A percentile compares a stretch with the other conserved stretches of the same genome.
phyloP scores from a whole-genome alignment of 805 yeast genomes.

The Grigorovia humatica region DNA sequence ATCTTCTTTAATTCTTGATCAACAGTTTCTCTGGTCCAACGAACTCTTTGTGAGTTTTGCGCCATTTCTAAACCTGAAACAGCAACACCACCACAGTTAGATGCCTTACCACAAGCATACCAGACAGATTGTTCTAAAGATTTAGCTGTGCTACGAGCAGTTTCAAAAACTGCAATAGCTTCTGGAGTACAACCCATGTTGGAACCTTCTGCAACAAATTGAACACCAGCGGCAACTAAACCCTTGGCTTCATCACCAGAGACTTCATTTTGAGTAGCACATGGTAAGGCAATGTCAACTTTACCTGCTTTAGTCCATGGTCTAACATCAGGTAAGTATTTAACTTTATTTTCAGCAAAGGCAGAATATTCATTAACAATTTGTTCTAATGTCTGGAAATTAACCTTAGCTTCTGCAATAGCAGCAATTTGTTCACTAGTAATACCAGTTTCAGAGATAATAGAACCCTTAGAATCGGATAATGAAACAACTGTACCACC shows the following conservation, averaged over 20 bases:
- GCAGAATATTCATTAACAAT: slow-evolving; percentile 48
- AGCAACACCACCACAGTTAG: slow-evolving; percentile 99
- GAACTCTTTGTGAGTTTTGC: slow-evolving; percentile 90
- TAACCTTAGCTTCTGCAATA: slow-evolving; percentile 68
- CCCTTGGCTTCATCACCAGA: slow-evolving; percentile 95
- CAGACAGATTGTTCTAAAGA: slow-evolving; percentile 51
- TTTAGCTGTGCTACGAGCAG: slow-evolving; percentile 44
- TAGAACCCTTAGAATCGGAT: slow-evolving; percentile 91
- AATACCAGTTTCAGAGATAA: slow-evolving; percentile 71
- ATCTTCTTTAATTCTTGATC: slow-evolving; percentile 83
- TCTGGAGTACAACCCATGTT: slow-evolving; percentile 99
- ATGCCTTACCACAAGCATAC: slow-evolving; percentile 99
- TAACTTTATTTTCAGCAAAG: slow-evolving; percentile 49
- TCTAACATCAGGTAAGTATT: slow-evolving; percentile 86
- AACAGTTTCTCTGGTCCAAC: slow-evolving; percentile 89
- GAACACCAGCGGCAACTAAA: slow-evolving; percentile 82
- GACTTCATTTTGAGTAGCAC: slow-evolving; percentile 97
- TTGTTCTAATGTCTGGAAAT: slow-evolving; percentile 65
- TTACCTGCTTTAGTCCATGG: slow-evolving; percentile 92
- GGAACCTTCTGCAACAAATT: slow-evolving; percentile 96
- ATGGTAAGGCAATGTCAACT: slow-evolving; percentile 93
- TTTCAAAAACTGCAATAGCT: slow-evolving; percentile 91
- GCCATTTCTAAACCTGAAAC: slow-evolving; percentile 99
- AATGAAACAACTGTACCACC: slow-evolving; percentile 92
- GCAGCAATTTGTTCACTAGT: slow-evolving; percentile 69